Percentiles rank a stretch among this genome's conserved stretches.
Conservation (phyloP, 2,329 filamentous ascomycete genomes). For the Pseudogymnoascus sp. region DNA sequence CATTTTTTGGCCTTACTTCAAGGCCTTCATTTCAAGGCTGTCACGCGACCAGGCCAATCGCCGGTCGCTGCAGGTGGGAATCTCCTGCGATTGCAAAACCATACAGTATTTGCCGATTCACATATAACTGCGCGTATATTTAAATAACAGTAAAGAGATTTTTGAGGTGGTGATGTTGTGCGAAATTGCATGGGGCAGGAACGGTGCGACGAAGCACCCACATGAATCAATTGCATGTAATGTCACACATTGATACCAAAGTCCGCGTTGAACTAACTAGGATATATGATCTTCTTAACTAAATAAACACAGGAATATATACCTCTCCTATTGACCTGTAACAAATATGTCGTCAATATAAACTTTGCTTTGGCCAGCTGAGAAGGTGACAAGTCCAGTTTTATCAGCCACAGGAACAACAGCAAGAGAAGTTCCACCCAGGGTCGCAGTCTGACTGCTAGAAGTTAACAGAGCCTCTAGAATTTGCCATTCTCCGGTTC, state of each 20-base stretch:
- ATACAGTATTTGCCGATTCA: too few species aligned
- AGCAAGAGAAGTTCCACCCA: neutral
- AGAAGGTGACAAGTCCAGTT: neutral
- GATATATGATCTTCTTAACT: neutral
- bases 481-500: neutral
- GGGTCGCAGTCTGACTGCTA: neutral
- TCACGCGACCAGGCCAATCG: too few species aligned
- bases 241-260: neutral
- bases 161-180: too few species aligned
- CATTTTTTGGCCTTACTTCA: too few species aligned
- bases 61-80: too few species aligned
- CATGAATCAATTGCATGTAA: neutral
- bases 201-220: too few species aligned
- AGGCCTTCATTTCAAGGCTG: too few species aligned
- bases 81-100: too few species aligned
- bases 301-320: neutral
- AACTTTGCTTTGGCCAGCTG: neutral
- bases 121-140: too few species aligned
- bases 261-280: neutral
- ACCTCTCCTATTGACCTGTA: neutral
- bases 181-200: too few species aligned
- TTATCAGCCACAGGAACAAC: neutral
- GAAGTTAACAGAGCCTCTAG: neutral
- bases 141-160: too few species aligned
- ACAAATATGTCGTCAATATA: neutral